Evolutionary conservation across 2,329 filamentous ascomycete genomes (phyloP).

Genomic region (Ascochyta clinopodiicola): DNA sequence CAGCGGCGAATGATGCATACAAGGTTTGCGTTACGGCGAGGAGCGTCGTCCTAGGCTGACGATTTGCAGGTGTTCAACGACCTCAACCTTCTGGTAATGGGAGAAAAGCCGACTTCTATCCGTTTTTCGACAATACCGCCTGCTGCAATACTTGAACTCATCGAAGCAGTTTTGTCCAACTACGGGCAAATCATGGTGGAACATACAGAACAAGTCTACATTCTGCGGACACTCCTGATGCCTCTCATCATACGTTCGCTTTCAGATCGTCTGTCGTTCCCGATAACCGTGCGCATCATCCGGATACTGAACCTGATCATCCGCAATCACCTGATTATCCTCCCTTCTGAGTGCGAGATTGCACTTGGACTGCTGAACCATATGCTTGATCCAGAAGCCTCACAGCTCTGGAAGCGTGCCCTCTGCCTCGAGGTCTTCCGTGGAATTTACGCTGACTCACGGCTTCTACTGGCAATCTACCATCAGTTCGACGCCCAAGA

Average conservation of each 20-base stretch:
- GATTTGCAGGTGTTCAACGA: slow-evolving; percentile 78
- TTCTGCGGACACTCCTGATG: slow-evolving; percentile 79
- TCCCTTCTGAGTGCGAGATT: slow-evolving; percentile 82
- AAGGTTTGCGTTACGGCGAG: slow-evolving; percentile 56
- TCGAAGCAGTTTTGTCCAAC: slow-evolving; percentile 87
- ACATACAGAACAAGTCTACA: slow-evolving; percentile 80
- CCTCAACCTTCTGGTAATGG: slow-evolving; percentile 85
- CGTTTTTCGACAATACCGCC: slow-evolving; percentile 78
- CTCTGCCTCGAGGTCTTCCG: slow-evolving; percentile 91
- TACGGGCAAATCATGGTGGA: slow-evolving; percentile 79
- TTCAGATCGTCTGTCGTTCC: slow-evolving; percentile 79
- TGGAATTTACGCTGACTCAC: slow-evolving; percentile 81
- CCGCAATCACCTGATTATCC: slow-evolving; percentile 75
- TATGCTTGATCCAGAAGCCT: slow-evolving; percentile 82
- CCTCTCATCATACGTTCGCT: slow-evolving; percentile 81
- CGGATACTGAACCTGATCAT: slow-evolving; percentile 84
- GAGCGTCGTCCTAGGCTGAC: slow-evolving; percentile 12
- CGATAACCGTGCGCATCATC: slow-evolving; percentile 80
- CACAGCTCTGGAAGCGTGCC: slow-evolving; percentile 82
- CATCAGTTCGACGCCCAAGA: slow-evolving; percentile 77
- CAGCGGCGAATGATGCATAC: slow-evolving; percentile 85
- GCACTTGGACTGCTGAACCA: slow-evolving; percentile 82
- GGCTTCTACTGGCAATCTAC: slow-evolving; percentile 80
- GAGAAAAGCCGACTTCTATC: slow-evolving; percentile 81
- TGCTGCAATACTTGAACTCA: slow-evolving; percentile 86